phyloP scores from a whole-genome alignment of 2,329 filamentous ascomycete species.

The Drechslera avenae region DNA sequence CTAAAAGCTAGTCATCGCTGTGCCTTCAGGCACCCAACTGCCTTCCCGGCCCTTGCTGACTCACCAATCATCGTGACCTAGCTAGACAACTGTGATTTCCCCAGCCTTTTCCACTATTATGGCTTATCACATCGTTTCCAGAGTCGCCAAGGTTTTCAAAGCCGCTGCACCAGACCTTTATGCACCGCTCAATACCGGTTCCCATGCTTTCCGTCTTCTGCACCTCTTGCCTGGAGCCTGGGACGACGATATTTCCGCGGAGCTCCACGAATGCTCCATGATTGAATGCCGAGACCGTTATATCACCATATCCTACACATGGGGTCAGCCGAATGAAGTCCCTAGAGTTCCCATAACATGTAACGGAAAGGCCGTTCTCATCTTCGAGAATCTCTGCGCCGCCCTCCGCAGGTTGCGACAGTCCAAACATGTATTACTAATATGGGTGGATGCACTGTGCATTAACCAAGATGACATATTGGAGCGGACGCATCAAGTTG shows the following conservation, averaged over 20 bases:
- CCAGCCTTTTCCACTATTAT: neutral
- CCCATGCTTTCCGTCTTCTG: constrained; percentile 13
- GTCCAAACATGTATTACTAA: constrained; percentile 1
- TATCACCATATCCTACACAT: constrained; percentile 21
- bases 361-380: constrained; percentile 8
- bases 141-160: neutral
- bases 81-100: neutral
- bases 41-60: neutral
- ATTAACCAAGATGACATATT: constrained; percentile 7
- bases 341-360: constrained; percentile 17
- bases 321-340: constrained; percentile 11
- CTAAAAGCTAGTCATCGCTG: no score
- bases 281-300: constrained; percentile 10
- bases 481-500: constrained; percentile 9
- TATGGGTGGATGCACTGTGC: constrained; percentile 11
- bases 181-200: neutral
- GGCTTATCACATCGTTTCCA: constrained; percentile 6
- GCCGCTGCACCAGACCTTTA: constrained; percentile 1
- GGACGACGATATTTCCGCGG: constrained; percentile 8
- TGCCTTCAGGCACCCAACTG: neutral
- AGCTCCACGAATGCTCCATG: constrained; percentile 13
- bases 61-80: constrained; percentile 1
- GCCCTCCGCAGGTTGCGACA: constrained; percentile 18
- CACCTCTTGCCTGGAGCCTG: constrained; percentile 13
- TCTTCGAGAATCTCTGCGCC: constrained; percentile 21